Percentiles rank a stretch among this genome's conserved stretches.
These are phyloP conservation scores for Carex kokanica DNA, from an alignment of 176 grass and related monocot genomes.

Conservation along the genomic window DNA sequence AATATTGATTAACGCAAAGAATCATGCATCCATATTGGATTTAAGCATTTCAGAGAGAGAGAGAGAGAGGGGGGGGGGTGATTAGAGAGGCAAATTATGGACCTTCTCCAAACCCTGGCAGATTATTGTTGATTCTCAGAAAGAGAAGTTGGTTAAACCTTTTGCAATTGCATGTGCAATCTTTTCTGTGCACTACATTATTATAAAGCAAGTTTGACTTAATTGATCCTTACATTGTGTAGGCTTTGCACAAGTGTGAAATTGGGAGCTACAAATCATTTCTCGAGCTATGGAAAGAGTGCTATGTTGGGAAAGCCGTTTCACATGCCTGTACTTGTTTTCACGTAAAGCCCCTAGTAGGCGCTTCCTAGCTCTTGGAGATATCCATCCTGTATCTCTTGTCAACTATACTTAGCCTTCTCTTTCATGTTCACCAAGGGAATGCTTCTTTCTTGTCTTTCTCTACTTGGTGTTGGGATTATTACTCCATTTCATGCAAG, in stretches of 20 bases:
- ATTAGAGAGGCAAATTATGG: not conserved
- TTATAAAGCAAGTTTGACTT: not conserved
- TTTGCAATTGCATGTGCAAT: not conserved
- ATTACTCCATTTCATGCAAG: slow-evolving; percentile 47
- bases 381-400: slow-evolving; percentile 50
- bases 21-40: not conserved
- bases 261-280: slow-evolving; percentile 38
- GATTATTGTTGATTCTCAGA: not conserved
- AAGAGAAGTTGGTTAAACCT: not conserved
- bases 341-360: slow-evolving; percentile 59
- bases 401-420: slow-evolving; percentile 79
- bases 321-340: slow-evolving; percentile 39
- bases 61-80: no score
- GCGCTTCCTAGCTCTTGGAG: slow-evolving; percentile 42
- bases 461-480: slow-evolving; percentile 44
- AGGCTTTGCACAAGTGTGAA: slow-evolving; percentile 47
- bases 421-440: slow-evolving; percentile 44
- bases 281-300: slow-evolving; percentile 71
- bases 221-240: slow-evolving; percentile 4
- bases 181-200: not conserved
- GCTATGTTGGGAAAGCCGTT: slow-evolving; percentile 37
- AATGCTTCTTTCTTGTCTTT: slow-evolving; percentile 44
- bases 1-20: not conserved
- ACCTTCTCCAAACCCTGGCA: not conserved
- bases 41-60: not conserved